Percentiles rank a stretch among this genome's conserved stretches.
Conservation (phyloP, 495 filamentous ascomycete genomes). For the Tetracladium marchalianum region DNA sequence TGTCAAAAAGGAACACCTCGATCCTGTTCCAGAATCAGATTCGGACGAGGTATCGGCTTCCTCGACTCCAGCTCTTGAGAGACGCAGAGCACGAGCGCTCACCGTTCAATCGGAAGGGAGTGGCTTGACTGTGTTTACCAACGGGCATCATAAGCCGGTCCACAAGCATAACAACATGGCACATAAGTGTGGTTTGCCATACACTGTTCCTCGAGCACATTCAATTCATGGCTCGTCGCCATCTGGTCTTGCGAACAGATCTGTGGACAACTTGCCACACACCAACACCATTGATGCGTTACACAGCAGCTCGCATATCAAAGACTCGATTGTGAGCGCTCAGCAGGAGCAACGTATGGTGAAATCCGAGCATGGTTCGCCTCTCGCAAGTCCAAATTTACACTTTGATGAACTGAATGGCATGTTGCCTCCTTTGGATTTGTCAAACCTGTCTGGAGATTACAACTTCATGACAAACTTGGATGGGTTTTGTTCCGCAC, state of each 20-base stretch:
- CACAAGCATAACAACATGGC: slow-evolving; percentile 82
- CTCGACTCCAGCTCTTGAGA: slow-evolving; percentile 36
- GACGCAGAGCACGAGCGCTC: slow-evolving; percentile 59
- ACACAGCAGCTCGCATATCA: slow-evolving; percentile 29
- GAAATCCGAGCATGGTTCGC: slow-evolving; percentile 65
- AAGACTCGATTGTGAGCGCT: slow-evolving; percentile 34
- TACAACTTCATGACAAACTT: slow-evolving; percentile 45
- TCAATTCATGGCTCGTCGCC: slow-evolving; percentile 48
- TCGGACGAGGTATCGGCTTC: slow-evolving; percentile 35
- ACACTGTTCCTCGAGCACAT: slow-evolving; percentile 66
- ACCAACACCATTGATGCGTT: slow-evolving; percentile 27
- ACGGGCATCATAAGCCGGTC: slow-evolving; percentile 88
- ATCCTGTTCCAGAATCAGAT: slow-evolving; percentile 61
- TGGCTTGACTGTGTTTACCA: slow-evolving; percentile 74
- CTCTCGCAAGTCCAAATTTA: slow-evolving; percentile 43
- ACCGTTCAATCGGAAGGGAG: slow-evolving; percentile 72
- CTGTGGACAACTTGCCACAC: slow-evolving; percentile 57
- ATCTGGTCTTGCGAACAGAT: slow-evolving; percentile 48
- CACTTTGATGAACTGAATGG: slow-evolving; percentile 49
- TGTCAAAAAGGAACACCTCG: slow-evolving; percentile 81
- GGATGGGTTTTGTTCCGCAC: slow-evolving; percentile 35
- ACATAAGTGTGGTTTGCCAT: slow-evolving; percentile 73
- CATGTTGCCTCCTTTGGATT: slow-evolving; percentile 56
- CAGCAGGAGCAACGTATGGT: slow-evolving; percentile 41
- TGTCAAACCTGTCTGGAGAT: slow-evolving; percentile 37